These are phyloP conservation scores for Phyllosticta citriasiana DNA, from an alignment of 2,329 filamentous ascomycete species.

Conservation along the genomic window DNA sequence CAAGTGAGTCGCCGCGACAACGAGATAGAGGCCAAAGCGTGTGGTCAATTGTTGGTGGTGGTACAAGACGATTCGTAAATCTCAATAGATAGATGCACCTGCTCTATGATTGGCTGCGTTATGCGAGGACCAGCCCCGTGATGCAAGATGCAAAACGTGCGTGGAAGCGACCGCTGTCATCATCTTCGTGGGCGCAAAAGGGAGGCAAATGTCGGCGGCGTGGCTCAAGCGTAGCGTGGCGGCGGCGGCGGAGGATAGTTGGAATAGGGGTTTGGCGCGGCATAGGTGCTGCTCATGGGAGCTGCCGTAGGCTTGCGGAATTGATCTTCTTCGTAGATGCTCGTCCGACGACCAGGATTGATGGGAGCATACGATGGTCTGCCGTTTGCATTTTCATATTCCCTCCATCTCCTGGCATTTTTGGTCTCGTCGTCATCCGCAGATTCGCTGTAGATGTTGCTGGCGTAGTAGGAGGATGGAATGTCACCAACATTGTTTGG, in stretches of 20 bases:
- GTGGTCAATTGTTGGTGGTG: not conserved
- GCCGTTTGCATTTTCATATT: not conserved
- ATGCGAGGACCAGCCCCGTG: not conserved
- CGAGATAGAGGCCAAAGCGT: not conserved
- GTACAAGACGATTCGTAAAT: not conserved
- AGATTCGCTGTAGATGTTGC: constrained; percentile 21
- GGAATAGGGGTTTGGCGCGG: not conserved
- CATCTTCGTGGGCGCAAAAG: not conserved
- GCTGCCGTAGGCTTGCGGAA: not conserved
- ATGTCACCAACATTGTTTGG: constrained; percentile 22
- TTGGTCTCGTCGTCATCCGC: constrained; percentile 19
- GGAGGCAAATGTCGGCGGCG: not conserved
- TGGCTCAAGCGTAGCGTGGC: not conserved
- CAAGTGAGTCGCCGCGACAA: not conserved
- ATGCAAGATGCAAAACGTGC: not conserved
- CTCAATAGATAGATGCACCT: not conserved
- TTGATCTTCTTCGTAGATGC: not conserved
- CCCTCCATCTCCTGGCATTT: not conserved
- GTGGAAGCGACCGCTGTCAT: not conserved
- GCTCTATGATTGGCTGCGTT: not conserved
- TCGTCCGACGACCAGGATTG: not conserved
- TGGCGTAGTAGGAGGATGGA: constrained; percentile 21
- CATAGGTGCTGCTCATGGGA: not conserved
- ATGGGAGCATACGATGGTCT: not conserved
- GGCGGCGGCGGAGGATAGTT: not conserved